Base-by-base conservation (phyloP, 345 rosid genomes). In the Hypericum perforatum region DNA sequence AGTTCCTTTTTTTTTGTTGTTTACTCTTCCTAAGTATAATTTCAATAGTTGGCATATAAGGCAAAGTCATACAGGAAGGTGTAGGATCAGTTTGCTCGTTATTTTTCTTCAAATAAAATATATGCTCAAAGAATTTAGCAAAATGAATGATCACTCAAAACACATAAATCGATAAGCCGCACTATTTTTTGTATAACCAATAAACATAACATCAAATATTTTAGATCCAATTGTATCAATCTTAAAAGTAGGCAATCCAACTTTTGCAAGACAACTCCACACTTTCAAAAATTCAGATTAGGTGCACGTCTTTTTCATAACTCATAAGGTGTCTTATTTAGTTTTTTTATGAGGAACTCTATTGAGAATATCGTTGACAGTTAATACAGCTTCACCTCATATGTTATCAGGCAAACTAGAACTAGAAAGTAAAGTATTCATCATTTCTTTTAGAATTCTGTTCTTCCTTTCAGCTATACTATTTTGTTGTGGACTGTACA, bases 371-470 rank as follows among this genome's bases (percentile, higher is more conserved):
- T 54, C 37, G 11, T 40, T 16, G 8, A n/a, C 15, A 5, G 15
- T 41, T 54, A 40, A 0, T 54, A 36, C 10, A 41, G 3, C 6
- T 22, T 42, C 7, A n/a, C 38, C 14, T 13, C 49, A 29, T 11
- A 43, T 6, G 16, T 22, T 43, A 43, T 43, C 49, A 16, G 16
- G 32, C 7, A n/a, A 10, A 5, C 3, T 11, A 43, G 59, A 42
- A 29, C 49, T 42, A 42, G 43, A 0, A 0, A 56, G 39, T 41
- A 56, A 10, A 1, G 15, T 8, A 56, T 56, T 56, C 49, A 56
- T 42, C 59, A 56, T 42, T 12, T 43, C 12, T n/a, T n/a, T n/a
- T n/a, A n/a, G n/a, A n/a, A n/a, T n/a, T n/a, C n/a, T n/a, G n/a
- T n/a, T n/a, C n/a, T n/a, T n/a, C n/a, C n/a, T n/a, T n/a, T n/a